These are phyloP conservation scores for Diaporthe australafricana DNA, from an alignment of 2,329 filamentous ascomycete species.

Conservation along the genomic window DNA sequence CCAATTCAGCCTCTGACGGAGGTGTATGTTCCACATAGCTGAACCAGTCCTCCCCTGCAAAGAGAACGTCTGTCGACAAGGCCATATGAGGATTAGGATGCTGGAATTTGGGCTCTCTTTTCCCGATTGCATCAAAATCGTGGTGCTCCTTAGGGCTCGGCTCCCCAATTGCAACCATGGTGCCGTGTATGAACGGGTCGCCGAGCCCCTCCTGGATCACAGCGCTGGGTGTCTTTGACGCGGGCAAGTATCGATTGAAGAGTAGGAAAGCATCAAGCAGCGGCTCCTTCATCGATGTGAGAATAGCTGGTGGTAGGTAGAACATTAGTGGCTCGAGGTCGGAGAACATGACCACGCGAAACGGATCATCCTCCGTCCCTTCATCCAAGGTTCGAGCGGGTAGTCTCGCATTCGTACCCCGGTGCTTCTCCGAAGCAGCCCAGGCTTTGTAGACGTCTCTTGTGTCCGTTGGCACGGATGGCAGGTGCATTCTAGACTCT, in stretches of 20 bases:
- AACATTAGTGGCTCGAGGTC: slow-evolving; percentile 77
- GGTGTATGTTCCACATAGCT: slow-evolving; percentile 49
- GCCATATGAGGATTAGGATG: slow-evolving; percentile 46
- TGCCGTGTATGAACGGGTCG: slow-evolving; percentile 63
- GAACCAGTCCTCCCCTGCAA: slow-evolving; percentile 60
- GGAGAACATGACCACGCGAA: slow-evolving; percentile 81
- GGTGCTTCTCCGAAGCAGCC: slow-evolving; percentile 65
- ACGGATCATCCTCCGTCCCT: slow-evolving; percentile 82
- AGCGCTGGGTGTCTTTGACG: slow-evolving; percentile 41
- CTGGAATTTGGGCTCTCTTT: slow-evolving; percentile 42
- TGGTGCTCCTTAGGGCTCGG: neutral
- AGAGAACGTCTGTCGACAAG: slow-evolving; percentile 64
- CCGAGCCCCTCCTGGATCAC: slow-evolving; percentile 51
- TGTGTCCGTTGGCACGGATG: slow-evolving; percentile 43
- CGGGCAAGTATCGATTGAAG: slow-evolving; percentile 74
- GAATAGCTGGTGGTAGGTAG: slow-evolving; percentile 54
- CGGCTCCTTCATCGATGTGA: slow-evolving; percentile 52
- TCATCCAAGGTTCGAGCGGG: slow-evolving; percentile 83
- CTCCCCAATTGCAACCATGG: slow-evolving; percentile 45
- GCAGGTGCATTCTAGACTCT: slow-evolving; percentile 48
- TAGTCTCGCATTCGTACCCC: slow-evolving; percentile 60
- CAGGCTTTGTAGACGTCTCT: slow-evolving; percentile 63
- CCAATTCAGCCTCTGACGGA: slow-evolving; percentile 57
- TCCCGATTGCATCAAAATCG: slow-evolving; percentile 25
- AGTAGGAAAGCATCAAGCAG: slow-evolving; percentile 78